Percentiles rank a stretch among this genome's conserved stretches.
Conservation (phyloP, 371 early-diverging fungal genomes). For the Mortierella sp. region DNA sequence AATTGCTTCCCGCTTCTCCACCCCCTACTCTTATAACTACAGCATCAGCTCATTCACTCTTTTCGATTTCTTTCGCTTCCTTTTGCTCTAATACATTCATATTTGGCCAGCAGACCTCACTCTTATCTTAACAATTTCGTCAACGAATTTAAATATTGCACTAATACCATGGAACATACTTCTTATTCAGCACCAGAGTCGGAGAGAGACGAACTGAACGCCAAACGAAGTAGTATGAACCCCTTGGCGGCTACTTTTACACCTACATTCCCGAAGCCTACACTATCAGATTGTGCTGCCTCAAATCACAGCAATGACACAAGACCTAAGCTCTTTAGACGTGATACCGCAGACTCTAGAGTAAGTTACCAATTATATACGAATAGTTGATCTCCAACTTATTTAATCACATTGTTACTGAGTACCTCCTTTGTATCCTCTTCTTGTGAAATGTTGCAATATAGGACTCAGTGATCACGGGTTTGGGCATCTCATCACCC, state of each 20-base stretch:
- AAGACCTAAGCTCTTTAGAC: constrained; percentile 2
- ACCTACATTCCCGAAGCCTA: constrained; percentile 34
- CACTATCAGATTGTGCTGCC: constrained; percentile 20
- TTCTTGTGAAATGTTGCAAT: not conserved
- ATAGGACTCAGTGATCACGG: constrained; percentile 39
- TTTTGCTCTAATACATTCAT: not conserved
- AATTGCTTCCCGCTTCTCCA: not conserved
- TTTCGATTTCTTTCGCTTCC: not conserved
- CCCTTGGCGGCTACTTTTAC: constrained; percentile 47
- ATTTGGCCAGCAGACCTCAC: not conserved
- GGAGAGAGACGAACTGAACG: constrained; percentile 3
- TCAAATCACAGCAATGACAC: constrained; percentile 8
- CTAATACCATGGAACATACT: not conserved
- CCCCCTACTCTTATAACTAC: not conserved
- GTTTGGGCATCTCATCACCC: constrained; percentile 43
- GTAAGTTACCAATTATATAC: not conserved
- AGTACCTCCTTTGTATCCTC: not conserved
- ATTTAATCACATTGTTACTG: not conserved
- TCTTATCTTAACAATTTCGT: not conserved
- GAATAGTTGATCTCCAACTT: not conserved
- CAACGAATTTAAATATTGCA: not conserved
- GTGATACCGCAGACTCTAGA: constrained; percentile 17
- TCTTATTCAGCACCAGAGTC: not conserved
- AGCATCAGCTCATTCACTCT: not conserved
- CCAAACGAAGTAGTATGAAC: constrained; percentile 48